Conservation (phyloP, 2,329 filamentous ascomycete genomes). For the Malbranchea cinnamomea region DNA sequence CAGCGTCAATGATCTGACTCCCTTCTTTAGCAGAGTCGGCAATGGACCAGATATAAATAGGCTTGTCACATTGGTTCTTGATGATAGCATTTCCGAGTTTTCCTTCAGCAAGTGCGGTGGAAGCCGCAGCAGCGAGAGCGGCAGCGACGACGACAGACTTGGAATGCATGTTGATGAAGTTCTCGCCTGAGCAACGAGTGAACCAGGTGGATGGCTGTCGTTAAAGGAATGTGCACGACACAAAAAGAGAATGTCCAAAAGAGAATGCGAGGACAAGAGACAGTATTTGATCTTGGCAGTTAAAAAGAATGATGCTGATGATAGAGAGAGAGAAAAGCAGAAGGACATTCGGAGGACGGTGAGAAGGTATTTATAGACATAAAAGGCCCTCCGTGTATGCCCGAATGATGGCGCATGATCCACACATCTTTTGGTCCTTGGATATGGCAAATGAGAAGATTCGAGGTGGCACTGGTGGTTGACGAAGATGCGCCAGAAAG, state of each 20-base stretch:
- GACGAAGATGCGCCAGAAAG: no score
- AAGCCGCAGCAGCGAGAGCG: constrained; percentile 18
- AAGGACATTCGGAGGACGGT: constrained; percentile 1
- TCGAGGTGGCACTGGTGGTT: no score
- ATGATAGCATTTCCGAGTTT: constrained; percentile 19
- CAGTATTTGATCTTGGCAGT: constrained; percentile 6
- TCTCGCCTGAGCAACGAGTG: neutral
- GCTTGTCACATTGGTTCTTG: constrained; percentile 22
- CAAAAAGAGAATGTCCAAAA: constrained; percentile 5
- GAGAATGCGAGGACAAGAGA: constrained; percentile 5
- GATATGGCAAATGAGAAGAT: no score
- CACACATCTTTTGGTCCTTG: no score
- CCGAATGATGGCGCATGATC: no score
- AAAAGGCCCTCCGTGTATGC: neutral
- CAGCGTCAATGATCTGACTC: constrained; percentile 21
- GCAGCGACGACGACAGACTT: constrained; percentile 21
- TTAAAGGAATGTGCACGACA: neutral
- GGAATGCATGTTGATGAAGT: constrained; percentile 19
- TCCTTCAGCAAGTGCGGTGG: constrained; percentile 13
- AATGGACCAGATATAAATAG: constrained; percentile 29
- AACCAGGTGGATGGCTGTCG: constrained; percentile 1
- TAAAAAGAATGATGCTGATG: constrained; percentile 5
- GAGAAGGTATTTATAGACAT: constrained; percentile 11
- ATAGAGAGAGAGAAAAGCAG: constrained; percentile 5
- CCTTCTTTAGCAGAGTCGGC: constrained; percentile 16